Base-by-base conservation (phyloP, 1,284 basidiomycete species). In the Uromyces viciae-fabae region DNA sequence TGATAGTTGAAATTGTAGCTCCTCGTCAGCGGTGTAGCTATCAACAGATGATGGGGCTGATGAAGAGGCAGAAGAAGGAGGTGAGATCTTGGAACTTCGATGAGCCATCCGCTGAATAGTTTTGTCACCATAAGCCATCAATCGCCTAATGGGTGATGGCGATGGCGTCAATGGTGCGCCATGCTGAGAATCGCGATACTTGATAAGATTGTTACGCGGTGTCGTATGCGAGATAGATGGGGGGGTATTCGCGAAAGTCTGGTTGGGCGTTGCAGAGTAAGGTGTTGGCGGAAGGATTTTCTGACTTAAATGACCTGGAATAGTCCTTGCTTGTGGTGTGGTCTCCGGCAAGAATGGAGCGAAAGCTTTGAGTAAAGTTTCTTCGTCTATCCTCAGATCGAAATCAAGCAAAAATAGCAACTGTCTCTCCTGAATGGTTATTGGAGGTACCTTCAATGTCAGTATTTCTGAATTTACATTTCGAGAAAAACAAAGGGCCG, bases 361-460 rank as follows among this genome's bases (percentile, higher is more conserved):
- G 72, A 83, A 83, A 82, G 84, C 83, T 54, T 86, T 85, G 83
- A 91, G 88, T 19, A 91, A 90, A 84, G 95, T 93, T 54, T 87
- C 86, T 87, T 96, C 94, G 83, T 90, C 89, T 87, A 96, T 94
- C 62, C 92, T 90, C 73, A 97, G 90, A 85, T 96, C 92, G 84
- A 92, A 96, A 87, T 95, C 92, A 82, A 97, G 90, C 81, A 97
- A 88, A 86, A 89, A 92, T 76, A 97, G 89, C 42, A 97, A 89
- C 87, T 81, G 80, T 42, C 75, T 58, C 49, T 81, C 80, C 80
- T 75, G 40, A 4, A 69, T 33, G n/a, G n/a, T n/a, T 9, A 64
- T 60, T 28, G 1, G 56, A 46, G 31, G n/a, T 5, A 33, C 28
- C 14, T 43, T 4, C 4, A n/a, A 60, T 62, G 58, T 75, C 19